These are phyloP conservation scores for Pistacia integerrima DNA, from an alignment of 345 rosid genomes.

Conservation along the genomic window DNA sequence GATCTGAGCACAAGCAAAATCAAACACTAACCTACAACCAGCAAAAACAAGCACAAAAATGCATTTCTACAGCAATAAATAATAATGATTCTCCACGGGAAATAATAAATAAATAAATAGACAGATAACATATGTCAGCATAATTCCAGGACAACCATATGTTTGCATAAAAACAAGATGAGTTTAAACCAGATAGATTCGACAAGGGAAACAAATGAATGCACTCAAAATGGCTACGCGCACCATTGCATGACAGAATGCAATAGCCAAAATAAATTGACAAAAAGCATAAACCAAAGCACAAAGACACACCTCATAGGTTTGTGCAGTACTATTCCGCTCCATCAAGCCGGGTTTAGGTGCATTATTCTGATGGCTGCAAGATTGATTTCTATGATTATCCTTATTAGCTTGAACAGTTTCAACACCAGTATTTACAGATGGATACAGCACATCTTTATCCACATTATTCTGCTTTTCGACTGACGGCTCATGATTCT, in stretches of 20 bases:
- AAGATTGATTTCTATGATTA: constrained; percentile 19
- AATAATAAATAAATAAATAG: background rate
- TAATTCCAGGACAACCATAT: background rate
- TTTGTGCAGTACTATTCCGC: constrained; percentile 46
- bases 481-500: constrained; percentile 3
- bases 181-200: background rate
- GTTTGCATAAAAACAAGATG: background rate
- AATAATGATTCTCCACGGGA: background rate
- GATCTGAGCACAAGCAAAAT: background rate
- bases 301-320: constrained; percentile 45
- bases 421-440: background rate
- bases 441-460: constrained; percentile 7
- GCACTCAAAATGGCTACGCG: background rate
- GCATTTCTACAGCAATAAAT: background rate
- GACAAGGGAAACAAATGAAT: background rate
- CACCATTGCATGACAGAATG: background rate
- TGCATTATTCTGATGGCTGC: constrained; percentile 21
- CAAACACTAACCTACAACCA: background rate
- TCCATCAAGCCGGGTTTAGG: constrained; percentile 53
- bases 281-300: background rate
- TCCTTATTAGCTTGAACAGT: constrained; percentile 17
- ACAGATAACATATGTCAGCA: background rate
- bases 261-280: background rate
- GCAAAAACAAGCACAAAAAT: constrained; percentile 2
- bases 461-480: constrained; percentile 19